A percentile compares a stretch with the other conserved stretches of the same genome.
Conservation (phyloP, 805 yeast species). For the Saccharomycopsis selenospora region DNA sequence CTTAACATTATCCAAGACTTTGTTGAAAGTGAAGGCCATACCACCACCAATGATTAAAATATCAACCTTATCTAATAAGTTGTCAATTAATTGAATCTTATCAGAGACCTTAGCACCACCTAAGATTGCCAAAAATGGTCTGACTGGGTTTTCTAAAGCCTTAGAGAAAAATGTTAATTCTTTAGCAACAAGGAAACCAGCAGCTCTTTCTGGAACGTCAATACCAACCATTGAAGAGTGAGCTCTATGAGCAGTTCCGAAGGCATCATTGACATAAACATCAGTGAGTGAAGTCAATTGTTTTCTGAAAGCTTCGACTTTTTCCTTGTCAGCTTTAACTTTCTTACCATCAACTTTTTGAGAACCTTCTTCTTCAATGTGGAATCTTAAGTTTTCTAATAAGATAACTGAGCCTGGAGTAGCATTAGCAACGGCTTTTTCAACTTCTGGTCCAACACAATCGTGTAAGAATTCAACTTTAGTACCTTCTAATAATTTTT, state of each 20-base stretch:
- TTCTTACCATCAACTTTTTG: constrained; percentile 87
- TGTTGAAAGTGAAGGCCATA: constrained; percentile 99
- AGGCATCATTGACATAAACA: constrained; percentile 95
- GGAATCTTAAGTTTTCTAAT: constrained; percentile 97
- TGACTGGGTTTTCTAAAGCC: constrained; percentile 95
- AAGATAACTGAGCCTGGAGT: constrained; percentile 76
- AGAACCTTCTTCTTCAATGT: constrained; percentile 95
- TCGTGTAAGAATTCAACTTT: constrained; percentile 78
- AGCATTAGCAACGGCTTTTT: constrained; percentile 66
- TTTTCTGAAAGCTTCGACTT: constrained; percentile 80
- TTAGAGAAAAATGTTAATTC: constrained; percentile 96
- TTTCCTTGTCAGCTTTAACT: constrained; percentile 84
- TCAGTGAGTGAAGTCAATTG: constrained; percentile 90
- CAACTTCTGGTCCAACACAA: constrained; percentile 90
- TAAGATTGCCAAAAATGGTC: constrained; percentile 97
- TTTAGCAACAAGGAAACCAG: constrained; percentile 98
- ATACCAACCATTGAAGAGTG: constrained; percentile 99
- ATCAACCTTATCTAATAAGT: constrained; percentile 93
- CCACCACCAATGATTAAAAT: constrained; percentile 97
- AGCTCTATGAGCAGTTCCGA: constrained; percentile 99
- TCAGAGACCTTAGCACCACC: constrained; percentile 99
- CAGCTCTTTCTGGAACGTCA: constrained; percentile 91
- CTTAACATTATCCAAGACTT: constrained; percentile 73
- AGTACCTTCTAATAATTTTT: constrained; percentile 56
- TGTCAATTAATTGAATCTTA: constrained; percentile 97